These are phyloP conservation scores for Colletotrichum liriopes DNA, from an alignment of 2,329 filamentous ascomycete genomes.

Conservation along the genomic window DNA sequence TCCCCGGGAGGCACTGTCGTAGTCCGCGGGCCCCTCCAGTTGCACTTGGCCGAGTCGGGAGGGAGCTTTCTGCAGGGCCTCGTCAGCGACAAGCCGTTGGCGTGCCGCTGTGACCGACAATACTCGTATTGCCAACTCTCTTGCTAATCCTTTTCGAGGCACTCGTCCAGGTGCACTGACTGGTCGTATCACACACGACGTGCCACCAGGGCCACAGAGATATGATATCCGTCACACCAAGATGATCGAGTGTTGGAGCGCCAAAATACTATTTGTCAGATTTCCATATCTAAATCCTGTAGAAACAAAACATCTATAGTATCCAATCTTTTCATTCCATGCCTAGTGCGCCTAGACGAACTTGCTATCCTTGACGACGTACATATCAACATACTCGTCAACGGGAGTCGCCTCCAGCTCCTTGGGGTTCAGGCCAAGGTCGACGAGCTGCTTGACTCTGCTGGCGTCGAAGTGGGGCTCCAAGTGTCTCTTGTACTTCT, in stretches of 20 bases:
- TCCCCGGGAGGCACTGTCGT: conserved; percentile 22
- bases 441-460: conserved; percentile 86
- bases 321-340: conserved; percentile 24
- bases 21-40: conserved; percentile 5
- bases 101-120: conserved; percentile 26
- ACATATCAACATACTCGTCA: conserved; percentile 95
- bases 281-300: conserved; percentile 28
- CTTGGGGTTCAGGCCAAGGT: conserved; percentile 82
- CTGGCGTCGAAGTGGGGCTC: conserved; percentile 84
- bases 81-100: conserved; percentile 33
- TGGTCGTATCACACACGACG: neutral
- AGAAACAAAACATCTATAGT: conserved; percentile 27
- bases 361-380: conserved; percentile 74
- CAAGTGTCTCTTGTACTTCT: conserved; percentile 95
- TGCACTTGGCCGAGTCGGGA: conserved; percentile 35
- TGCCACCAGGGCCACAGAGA: neutral
- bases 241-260: neutral
- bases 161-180: neutral
- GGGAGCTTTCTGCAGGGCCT: conserved; percentile 14
- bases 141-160: neutral
- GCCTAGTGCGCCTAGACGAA: conserved; percentile 59
- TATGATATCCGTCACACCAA: neutral
- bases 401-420: conserved; percentile 86
- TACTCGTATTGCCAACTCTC: conserved; percentile 26
- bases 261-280: conserved; percentile 3